Evolutionary conservation across 805 yeast genomes (phyloP), one percentile per base, ranked within the genome.

Genomic region (Suhomyces vadensis): DNA sequence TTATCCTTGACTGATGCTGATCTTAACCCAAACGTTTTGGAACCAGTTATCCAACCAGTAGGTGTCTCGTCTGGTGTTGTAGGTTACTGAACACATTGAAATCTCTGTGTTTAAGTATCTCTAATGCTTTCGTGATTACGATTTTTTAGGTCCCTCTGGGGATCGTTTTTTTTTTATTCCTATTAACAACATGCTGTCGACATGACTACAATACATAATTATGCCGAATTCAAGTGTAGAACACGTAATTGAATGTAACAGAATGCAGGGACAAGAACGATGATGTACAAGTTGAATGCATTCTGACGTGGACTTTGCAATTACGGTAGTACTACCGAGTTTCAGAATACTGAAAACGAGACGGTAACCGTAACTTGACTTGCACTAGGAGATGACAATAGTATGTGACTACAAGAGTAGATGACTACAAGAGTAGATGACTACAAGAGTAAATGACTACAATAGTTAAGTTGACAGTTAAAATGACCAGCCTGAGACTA

Each of bases 1-100:
- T 76, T 92, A 65, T 53, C 60, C 4, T 79, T 84, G 67, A 76
- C 77, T 22, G 82, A 85, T 55, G 60, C 65, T 5, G 85, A 82
- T 59, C 73, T 87, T 69, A 81, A 86, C 61, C 66, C 79, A 39
- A 86, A 85, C 53, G 89, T 85, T 20, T 52, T 73, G 44, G 78
- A 83, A 44, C 88, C 91, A 11, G 71, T 75, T 25, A 73, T 85
- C 57, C 70, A 73, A 39, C 82, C 84, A 47, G 65, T 83, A 52
- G 90, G 79, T 51, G 85, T 83, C 39, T 81, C 88, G 42, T 84
- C 90, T 35, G 95, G 95, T 62, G 73, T 78, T 33, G 52, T 41
- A 19, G 11, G 23, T 10, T 38, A 38, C 25, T 38, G 20, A 11
- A 14, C 29, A 9, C 7, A 27, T 14, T 27, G 8, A 4, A 6